Conservation (phyloP, 805 yeast genomes). For the Pichia manshurica region DNA sequence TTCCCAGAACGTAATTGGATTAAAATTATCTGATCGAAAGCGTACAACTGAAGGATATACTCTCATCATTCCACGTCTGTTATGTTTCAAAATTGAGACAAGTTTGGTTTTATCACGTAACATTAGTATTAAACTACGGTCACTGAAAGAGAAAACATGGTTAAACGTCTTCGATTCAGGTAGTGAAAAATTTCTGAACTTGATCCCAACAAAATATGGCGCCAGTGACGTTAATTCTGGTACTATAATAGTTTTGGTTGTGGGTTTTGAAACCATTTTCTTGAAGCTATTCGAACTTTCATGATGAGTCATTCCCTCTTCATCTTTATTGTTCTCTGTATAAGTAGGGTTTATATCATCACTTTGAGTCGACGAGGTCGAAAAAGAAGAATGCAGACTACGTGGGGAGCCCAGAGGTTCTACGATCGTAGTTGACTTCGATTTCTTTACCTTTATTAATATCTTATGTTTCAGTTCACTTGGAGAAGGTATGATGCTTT, state of each 20-base stretch:
- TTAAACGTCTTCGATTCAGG: conserved; percentile 78
- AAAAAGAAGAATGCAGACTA: conserved; percentile 24
- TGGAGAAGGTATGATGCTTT: conserved; percentile 61
- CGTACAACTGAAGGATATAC: conserved; percentile 82
- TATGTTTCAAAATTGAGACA: conserved; percentile 66
- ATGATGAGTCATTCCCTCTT: not conserved
- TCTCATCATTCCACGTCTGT: conserved; percentile 67
- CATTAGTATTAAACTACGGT: conserved; percentile 59
- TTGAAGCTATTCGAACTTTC: conserved; percentile 12
- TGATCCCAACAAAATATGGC: conserved; percentile 67
- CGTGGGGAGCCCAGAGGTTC: conserved; percentile 1
- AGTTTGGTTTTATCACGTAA: conserved; percentile 52
- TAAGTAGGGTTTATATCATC: conserved; percentile 6
- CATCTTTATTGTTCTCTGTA: not conserved
- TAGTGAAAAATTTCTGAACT: conserved; percentile 73
- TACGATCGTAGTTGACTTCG: conserved; percentile 16
- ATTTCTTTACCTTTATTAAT: conserved; percentile 71
- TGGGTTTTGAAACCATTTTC: conserved; percentile 20
- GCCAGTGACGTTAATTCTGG: conserved; percentile 55
- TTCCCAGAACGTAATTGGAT: conserved; percentile 76
- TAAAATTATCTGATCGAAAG: conserved; percentile 72
- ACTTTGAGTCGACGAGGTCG: conserved; percentile 28
- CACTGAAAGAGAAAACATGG: conserved; percentile 86
- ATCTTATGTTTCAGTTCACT: conserved; percentile 61
- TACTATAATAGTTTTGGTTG: conserved; percentile 25